phyloP scores from a whole-genome alignment of 2,329 filamentous ascomycete species.

The Fusarium austroafricanum region DNA sequence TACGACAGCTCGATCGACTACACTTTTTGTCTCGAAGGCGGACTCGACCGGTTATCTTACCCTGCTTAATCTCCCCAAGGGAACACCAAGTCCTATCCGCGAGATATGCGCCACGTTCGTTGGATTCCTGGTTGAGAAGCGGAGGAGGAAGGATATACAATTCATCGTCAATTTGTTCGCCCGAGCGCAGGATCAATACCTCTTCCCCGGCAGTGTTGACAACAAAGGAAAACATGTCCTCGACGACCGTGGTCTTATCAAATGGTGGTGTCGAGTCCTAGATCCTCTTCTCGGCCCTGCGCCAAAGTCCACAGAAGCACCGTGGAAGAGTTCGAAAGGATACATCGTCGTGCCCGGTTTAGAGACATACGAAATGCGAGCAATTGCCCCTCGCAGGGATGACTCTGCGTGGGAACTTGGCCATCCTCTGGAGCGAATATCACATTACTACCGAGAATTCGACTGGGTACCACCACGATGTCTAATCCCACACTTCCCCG shows the following conservation, averaged over 20 bases:
- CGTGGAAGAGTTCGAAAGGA: conserved; percentile 69
- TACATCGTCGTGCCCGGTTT: conserved; percentile 91
- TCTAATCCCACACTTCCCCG: conserved; percentile 89
- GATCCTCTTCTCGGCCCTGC: conserved; percentile 75
- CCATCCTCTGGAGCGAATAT: conserved; percentile 74
- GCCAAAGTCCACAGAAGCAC: conserved; percentile 46
- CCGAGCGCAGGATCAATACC: conserved; percentile 89
- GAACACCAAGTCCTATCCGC: conserved; percentile 78
- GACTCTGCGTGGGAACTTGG: conserved; percentile 74
- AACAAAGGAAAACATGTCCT: conserved; percentile 89
- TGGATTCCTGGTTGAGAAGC: conserved; percentile 75
- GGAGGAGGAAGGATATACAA: conserved; percentile 72
- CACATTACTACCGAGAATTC: conserved; percentile 69
- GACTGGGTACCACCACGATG: conserved; percentile 79
- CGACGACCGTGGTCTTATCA: conserved; percentile 88
- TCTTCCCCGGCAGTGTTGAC: conserved; percentile 92
- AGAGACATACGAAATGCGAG: conserved; percentile 82
- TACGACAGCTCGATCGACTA: conserved; percentile 81
- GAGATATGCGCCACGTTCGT: conserved; percentile 81
- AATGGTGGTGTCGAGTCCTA: conserved; percentile 94
- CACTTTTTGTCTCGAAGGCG: conserved; percentile 94
- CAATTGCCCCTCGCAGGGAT: conserved; percentile 73
- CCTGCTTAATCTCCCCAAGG: conserved; percentile 70
- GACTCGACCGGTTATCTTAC: conserved; percentile 92
- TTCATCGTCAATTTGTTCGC: conserved; percentile 91